phyloP scores from a whole-genome alignment of 768 basidiomycete genomes.

The Pleurotus eryngii region DNA sequence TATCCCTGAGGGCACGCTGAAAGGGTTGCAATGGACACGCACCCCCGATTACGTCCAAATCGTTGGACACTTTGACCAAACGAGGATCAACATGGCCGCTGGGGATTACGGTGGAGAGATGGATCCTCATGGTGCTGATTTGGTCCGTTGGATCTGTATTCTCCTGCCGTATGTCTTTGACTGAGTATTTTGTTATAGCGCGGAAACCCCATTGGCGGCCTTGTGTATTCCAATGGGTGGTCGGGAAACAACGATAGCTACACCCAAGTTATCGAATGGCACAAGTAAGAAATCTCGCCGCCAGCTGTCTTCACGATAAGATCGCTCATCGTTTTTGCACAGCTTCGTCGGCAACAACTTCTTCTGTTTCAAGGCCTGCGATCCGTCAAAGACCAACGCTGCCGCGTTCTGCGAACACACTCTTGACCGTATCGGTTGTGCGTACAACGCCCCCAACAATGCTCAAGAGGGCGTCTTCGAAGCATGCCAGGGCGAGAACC shows the following conservation, averaged over 20 bases:
- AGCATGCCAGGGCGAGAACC: constrained; percentile 49
- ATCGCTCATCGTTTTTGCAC: background rate
- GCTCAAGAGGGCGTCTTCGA: constrained; percentile 50
- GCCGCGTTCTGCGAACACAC: constrained; percentile 54
- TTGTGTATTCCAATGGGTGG: constrained; percentile 62
- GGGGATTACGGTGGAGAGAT: constrained; percentile 67
- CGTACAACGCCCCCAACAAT: constrained; percentile 55
- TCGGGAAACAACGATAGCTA: constrained; percentile 13
- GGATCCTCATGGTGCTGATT: constrained; percentile 67
- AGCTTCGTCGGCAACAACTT: constrained; percentile 53
- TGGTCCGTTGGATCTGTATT: constrained; percentile 7
- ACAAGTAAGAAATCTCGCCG: constrained; percentile 34
- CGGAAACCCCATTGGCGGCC: constrained; percentile 53
- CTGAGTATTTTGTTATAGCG: constrained; percentile 13
- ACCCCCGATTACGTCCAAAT: constrained; percentile 63
- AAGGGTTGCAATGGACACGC: constrained; percentile 66
- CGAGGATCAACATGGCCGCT: constrained; percentile 53
- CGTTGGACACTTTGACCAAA: constrained; percentile 66
- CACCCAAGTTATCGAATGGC: constrained; percentile 58
- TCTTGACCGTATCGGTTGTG: constrained; percentile 59
- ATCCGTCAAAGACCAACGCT: constrained; percentile 42
- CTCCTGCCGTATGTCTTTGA: background rate
- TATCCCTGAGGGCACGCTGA: constrained; percentile 65
- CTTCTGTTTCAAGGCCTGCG: constrained; percentile 63
- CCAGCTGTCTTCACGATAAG: background rate